Conservation (phyloP, 768 basidiomycete species). For the Trametes meyenii region DNA sequence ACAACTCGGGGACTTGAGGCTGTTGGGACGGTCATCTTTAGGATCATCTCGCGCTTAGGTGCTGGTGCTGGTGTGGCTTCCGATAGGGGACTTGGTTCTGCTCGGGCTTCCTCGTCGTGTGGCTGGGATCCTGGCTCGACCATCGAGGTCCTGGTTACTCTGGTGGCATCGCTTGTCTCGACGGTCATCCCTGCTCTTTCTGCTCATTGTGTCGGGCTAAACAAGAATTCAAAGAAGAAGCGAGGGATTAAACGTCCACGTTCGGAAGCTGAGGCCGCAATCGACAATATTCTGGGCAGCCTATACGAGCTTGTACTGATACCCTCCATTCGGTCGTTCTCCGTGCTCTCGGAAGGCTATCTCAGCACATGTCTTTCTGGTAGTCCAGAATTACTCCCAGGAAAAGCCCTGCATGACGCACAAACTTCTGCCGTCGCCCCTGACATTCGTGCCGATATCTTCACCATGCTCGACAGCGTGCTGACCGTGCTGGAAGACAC, state of each 20-base stretch:
- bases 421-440: neutral
- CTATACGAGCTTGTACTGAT: conserved; percentile 27
- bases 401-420: neutral
- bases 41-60: neutral
- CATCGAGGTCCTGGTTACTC: neutral
- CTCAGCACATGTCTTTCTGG: conserved; percentile 13
- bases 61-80: neutral
- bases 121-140: neutral
- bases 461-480: conserved; percentile 24
- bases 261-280: neutral
- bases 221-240: neutral
- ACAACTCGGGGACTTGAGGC: conserved; percentile 7
- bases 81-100: neutral
- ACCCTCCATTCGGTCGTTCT: conserved; percentile 37
- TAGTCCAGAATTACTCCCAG: neutral
- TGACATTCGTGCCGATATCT: conserved; percentile 29
- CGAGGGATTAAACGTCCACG: neutral
- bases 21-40: neutral
- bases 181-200: conserved; percentile 7
- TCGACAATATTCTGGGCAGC: conserved; percentile 25
- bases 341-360: conserved; percentile 29
- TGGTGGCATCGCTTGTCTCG: conserved; percentile 2
- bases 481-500: conserved; percentile 20
- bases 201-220: neutral
- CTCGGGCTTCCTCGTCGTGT: neutral